Conservation (phyloP, 2,329 filamentous ascomycete genomes). For the Paecilomyces fulvus region DNA sequence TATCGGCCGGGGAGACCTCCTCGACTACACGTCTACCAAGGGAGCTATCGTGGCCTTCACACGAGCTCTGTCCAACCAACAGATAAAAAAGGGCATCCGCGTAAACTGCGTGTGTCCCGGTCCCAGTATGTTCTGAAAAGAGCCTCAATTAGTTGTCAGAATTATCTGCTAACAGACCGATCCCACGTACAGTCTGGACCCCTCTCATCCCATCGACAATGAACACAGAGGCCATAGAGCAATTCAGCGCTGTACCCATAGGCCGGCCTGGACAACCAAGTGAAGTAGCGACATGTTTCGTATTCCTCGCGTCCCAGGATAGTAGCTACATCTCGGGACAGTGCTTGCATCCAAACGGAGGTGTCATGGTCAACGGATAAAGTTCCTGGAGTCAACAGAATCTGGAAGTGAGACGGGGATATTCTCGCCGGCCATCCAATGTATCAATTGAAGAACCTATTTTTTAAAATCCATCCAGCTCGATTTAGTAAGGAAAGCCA, state of each 20-base stretch:
- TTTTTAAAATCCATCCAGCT: not conserved
- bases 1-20: constrained; percentile 67
- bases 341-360: constrained; percentile 57
- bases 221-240: constrained; percentile 59
- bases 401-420: not conserved
- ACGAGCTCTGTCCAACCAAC: constrained; percentile 67
- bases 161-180: not conserved
- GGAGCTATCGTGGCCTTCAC: constrained; percentile 75
- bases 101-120: constrained; percentile 72
- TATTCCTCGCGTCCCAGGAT: constrained; percentile 69
- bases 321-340: constrained; percentile 69
- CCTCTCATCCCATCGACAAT: constrained; percentile 67
- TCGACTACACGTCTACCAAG: constrained; percentile 70
- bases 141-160: not conserved
- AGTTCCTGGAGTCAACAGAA: not conserved
- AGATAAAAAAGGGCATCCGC: constrained; percentile 61
- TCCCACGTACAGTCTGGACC: constrained; percentile 56
- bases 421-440: not conserved
- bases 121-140: constrained; percentile 37
- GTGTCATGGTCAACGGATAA: constrained; percentile 45
- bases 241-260: constrained; percentile 64
- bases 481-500: not conserved
- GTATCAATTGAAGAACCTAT: not conserved
- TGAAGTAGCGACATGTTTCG: constrained; percentile 73
- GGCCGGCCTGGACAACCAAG: constrained; percentile 70